These are phyloP conservation scores for Stephania yunnanensis DNA, from an alignment of 164 flowering plant genomes.

Conservation along the genomic window DNA sequence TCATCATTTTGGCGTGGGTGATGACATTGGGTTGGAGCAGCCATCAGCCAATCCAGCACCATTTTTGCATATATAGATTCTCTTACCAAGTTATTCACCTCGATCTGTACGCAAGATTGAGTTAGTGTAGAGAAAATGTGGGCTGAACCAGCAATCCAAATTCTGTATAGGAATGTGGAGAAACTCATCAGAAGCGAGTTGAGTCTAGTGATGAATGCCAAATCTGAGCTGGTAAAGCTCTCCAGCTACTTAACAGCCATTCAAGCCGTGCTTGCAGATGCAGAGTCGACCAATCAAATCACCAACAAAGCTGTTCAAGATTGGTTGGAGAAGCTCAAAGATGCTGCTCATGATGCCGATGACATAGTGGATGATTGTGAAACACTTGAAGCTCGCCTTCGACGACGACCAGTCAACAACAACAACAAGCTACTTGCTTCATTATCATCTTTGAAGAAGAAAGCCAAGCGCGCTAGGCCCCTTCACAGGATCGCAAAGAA, in stretches of 20 bases:
- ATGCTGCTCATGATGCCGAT: conserved; percentile 6
- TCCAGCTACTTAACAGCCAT: background rate
- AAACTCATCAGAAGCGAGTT: background rate
- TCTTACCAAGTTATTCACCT: too few species aligned
- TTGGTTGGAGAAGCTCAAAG: background rate
- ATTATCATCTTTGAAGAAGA: background rate
- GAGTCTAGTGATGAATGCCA: background rate
- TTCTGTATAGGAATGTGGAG: background rate
- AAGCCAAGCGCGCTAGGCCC: background rate
- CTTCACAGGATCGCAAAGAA: background rate
- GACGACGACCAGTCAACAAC: background rate
- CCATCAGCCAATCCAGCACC: too few species aligned
- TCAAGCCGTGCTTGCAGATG: too few species aligned
- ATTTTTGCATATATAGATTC: too few species aligned
- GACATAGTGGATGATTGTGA: conserved; percentile 4
- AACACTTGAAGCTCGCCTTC: background rate
- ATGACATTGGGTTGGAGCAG: too few species aligned
- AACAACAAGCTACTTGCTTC: background rate
- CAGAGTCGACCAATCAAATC: too few species aligned
- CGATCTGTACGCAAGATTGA: too few species aligned
- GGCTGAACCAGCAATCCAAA: background rate
- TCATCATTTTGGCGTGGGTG: too few species aligned
- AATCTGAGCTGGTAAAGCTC: background rate
- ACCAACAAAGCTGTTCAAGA: background rate
- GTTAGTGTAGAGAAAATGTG: background rate